phyloP scores from a whole-genome alignment of 192 early-diverging fungal species.

The Funneliformis geosporum region DNA sequence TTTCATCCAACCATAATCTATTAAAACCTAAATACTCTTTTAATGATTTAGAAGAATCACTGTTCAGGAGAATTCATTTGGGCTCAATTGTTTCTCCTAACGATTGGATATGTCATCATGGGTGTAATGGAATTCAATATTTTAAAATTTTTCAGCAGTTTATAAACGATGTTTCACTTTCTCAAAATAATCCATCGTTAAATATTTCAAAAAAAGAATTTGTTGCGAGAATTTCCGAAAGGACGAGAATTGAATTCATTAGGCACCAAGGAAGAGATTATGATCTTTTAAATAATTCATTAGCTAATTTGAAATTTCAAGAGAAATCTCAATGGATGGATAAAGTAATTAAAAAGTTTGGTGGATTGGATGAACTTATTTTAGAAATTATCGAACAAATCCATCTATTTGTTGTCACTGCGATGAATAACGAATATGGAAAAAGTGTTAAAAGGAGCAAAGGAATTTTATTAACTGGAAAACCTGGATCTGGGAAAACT shows the following conservation, averaged over 20 bases:
- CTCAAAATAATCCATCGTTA: background rate
- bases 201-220: background rate
- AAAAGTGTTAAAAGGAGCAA: constrained; percentile 29
- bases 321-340: constrained; percentile 11
- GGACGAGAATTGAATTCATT: constrained; percentile 5
- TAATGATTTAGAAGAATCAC: background rate
- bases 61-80: constrained; percentile 6
- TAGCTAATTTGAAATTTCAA: background rate
- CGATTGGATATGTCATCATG: background rate
- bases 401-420: constrained; percentile 32
- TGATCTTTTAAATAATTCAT: background rate
- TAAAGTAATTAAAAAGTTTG: constrained; percentile 22
- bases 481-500: constrained; percentile 59
- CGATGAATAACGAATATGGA: background rate
- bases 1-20: background rate
- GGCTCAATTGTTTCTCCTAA: constrained; percentile 3
- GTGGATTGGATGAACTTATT: constrained; percentile 42
- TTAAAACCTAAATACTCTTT: background rate
- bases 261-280: background rate
- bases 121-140: too few relatives aligned
- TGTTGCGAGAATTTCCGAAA: constrained; percentile 11
- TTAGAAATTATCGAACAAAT: constrained; percentile 35
- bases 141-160: background rate
- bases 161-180: background rate
- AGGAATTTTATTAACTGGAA: constrained; percentile 49